These are phyloP conservation scores for Dittrichia graveolens DNA, from an alignment of 129 eudicot genomes.

Conservation along the genomic window DNA sequence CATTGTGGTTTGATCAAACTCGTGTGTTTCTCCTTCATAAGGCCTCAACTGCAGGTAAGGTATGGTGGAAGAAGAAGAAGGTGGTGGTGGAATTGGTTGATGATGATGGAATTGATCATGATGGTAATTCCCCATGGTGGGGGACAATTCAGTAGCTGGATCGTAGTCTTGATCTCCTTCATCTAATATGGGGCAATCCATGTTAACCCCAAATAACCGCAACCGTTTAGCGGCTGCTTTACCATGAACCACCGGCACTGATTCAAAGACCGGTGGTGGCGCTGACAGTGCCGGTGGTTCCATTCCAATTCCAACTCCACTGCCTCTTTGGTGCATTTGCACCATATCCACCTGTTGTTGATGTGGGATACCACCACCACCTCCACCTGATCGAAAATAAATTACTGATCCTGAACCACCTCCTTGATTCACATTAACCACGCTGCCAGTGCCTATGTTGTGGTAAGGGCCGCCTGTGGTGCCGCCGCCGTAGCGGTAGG, in stretches of 20 bases:
- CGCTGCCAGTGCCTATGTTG: constrained; percentile 35
- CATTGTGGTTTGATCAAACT: constrained; percentile 27
- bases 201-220: constrained; percentile 89
- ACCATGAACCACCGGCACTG: constrained; percentile 96
- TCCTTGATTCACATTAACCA: constrained; percentile 45
- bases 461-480: constrained; percentile 20
- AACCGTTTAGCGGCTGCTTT: constrained; percentile 84
- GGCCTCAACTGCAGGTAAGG: constrained; percentile 61
- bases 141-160: constrained; percentile 34
- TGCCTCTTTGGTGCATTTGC: constrained; percentile 41
- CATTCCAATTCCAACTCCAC: constrained; percentile 31
- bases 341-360: constrained; percentile 41
- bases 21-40: constrained; percentile 29
- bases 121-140: constrained; percentile 30
- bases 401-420: constrained; percentile 55
- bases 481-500: constrained; percentile 30
- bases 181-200: constrained; percentile 79
- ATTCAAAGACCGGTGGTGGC: constrained; percentile 53
- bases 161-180: constrained; percentile 51
- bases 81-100: neutral
- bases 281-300: constrained; percentile 33
- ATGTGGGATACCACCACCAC: constrained; percentile 33
- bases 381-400: constrained; percentile 50
- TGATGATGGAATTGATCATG: constrained; percentile 8
- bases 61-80: constrained; percentile 42